Evolutionary conservation across 768 basidiomycete genomes (phyloP).

Genomic region (Pleurotus sapidus): DNA sequence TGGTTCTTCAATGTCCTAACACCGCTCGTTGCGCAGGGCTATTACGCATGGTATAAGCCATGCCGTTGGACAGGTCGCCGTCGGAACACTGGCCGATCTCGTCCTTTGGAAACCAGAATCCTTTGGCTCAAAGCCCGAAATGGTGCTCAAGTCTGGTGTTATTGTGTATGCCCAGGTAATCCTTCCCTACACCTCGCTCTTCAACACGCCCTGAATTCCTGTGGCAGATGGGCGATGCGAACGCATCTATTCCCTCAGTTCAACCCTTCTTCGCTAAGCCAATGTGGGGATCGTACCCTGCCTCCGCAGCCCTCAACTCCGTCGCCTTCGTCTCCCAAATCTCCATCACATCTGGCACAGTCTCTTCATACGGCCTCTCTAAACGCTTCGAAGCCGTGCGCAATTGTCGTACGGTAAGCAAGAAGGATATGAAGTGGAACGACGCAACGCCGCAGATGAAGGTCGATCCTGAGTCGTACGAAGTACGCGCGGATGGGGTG

Average conservation of each 20-base stretch:
- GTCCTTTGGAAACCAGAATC: conserved; percentile 95
- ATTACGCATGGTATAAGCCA: conserved; percentile 92
- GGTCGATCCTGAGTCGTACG: conserved; percentile 92
- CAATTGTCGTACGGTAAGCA: conserved; percentile 70
- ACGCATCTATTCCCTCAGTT: conserved; percentile 93
- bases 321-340: conserved; percentile 81
- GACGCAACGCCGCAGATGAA: conserved; percentile 73
- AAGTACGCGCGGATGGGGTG: conserved; percentile 79
- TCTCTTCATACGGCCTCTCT: conserved; percentile 64
- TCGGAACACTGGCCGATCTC: conserved; percentile 86
- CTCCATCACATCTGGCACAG: conserved; percentile 57
- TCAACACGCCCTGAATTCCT: not conserved
- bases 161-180: conserved; percentile 87
- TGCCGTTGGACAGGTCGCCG: conserved; percentile 78
- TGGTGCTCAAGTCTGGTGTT: conserved; percentile 93
- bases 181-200: not conserved
- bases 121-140: conserved; percentile 90
- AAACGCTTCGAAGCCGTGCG: conserved; percentile 76
- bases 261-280: conserved; percentile 84
- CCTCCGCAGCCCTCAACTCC: conserved; percentile 81
- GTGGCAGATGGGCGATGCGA: conserved; percentile 90
- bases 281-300: conserved; percentile 89
- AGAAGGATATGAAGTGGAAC: conserved; percentile 96
- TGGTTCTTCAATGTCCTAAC: not conserved
- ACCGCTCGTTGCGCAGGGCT: conserved; percentile 48